Evolutionary conservation across 805 yeast genomes (phyloP), one percentile per base, ranked within the genome.

Genomic region (Ogataea methylovora): DNA sequence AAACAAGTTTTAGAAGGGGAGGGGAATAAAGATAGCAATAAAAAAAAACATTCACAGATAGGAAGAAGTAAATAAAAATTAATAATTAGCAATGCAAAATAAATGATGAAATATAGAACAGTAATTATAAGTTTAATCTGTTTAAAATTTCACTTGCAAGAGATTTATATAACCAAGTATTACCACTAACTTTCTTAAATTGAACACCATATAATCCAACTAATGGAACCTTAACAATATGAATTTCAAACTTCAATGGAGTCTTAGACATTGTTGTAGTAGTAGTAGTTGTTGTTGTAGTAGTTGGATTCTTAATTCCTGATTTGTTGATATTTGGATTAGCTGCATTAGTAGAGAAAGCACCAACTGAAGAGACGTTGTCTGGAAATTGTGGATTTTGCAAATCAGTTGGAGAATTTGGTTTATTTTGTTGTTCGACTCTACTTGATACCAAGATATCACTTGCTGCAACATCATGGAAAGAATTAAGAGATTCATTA

Each of bases 101-200:
- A 13, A 21, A 24, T 22, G 8, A 15, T 5, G 14, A 24, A 22
- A 28, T 28, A 24, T 10, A n/a, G 6, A 4, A 14, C 13, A 27
- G 27, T 34, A n/a, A n/a, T 58, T 54, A 83, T 43, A 84, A 61
- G 42, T 80, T 78, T 54, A 84, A 66, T 44, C 82, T 83, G 39
- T 70, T 69, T 57, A 88, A 71, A 32, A 88, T 82, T 54, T 79
- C 85, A 35, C 90, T 79, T 2, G 97, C 97, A 51, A 88, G 66
- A 8, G 87, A 79, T 64, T 90, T 88, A 61, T 88, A 88, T 61
- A 82, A 75, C 97, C 97, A 88, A 2, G 95, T 85, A 55, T 90
- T 87, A 50, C 97, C 97, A 38, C 84, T 71, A 21, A 88, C 71
- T 55, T 88, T 88, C 68, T 90, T 90, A 65, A 88, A 87, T 56